Conservation (phyloP, 306 rosid species). For the Crataegus laevigata region DNA sequence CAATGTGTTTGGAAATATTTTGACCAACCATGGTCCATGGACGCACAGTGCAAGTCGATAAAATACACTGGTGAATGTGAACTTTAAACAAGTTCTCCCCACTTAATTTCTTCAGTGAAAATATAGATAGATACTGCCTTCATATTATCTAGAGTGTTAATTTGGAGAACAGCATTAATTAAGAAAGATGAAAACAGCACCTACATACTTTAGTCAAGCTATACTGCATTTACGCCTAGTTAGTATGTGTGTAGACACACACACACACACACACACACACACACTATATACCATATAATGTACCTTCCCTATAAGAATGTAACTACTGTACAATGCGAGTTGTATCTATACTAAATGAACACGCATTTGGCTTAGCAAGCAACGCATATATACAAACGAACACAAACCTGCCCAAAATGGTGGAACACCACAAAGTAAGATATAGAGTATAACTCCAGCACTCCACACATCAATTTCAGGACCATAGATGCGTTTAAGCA, state of each 20-base stretch:
- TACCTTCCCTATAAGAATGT: neutral
- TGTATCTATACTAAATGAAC: neutral
- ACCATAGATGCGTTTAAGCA: conserved; percentile 73
- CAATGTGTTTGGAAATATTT: neutral
- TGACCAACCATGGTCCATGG: neutral
- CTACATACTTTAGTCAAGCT: neutral
- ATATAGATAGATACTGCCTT: neutral
- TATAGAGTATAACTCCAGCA: conserved; percentile 93
- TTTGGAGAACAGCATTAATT: neutral
- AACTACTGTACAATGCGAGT: neutral
- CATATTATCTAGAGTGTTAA: neutral
- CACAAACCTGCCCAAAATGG: conserved; percentile 98
- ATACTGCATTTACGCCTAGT: no score
- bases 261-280: no score
- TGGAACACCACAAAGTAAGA: conserved; percentile 92
- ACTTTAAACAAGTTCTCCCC: neutral
- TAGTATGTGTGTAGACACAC: no score
- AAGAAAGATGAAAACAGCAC: neutral
- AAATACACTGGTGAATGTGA: neutral
- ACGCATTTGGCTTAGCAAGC: neutral
- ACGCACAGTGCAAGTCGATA: neutral
- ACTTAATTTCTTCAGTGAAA: neutral
- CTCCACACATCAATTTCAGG: conserved; percentile 98
- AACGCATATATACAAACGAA: conserved; percentile 4
- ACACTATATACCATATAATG: neutral